Evolutionary conservation across 306 rosid genomes (phyloP).

Genomic region (Medicago ruthenica): DNA sequence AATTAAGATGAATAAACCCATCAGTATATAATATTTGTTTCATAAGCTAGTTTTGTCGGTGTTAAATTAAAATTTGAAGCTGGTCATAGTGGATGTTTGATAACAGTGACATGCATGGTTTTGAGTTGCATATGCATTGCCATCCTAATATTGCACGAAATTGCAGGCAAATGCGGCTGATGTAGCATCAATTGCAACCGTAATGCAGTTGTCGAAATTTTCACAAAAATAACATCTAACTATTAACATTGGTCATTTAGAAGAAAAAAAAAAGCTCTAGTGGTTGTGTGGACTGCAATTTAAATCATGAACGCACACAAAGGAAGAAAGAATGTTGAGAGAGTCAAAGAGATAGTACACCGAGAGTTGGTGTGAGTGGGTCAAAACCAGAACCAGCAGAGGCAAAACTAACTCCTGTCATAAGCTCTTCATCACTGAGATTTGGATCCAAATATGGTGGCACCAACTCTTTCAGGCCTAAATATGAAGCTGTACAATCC

Average conservation of each 20-base stretch:
- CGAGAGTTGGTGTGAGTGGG: conserved; percentile 63
- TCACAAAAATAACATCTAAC: not conserved
- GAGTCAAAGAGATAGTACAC: conserved; percentile 44
- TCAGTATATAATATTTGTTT: not conserved
- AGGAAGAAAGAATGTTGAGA: not conserved
- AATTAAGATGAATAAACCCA: not conserved
- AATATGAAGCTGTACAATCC: conserved; percentile 58
- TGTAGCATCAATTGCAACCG: not conserved
- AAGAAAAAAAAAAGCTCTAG: no score
- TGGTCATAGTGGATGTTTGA: not conserved
- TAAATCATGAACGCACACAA: not conserved
- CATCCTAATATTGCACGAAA: not conserved
- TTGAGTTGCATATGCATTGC: not conserved
- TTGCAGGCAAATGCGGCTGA: not conserved
- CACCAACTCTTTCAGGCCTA: conserved; percentile 60
- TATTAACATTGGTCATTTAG: no score
- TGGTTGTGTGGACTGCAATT: not conserved
- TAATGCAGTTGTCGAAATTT: no score
- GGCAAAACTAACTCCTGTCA: conserved; percentile 81
- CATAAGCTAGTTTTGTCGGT: not conserved
- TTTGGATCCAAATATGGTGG: conserved; percentile 77
- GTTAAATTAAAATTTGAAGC: not conserved
- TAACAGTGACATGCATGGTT: not conserved
- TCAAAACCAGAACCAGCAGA: conserved; percentile 83
- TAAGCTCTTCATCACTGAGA: conserved; percentile 51